Base-by-base conservation (phyloP, 75 land plant species). In the Picea sitchensis region DNA sequence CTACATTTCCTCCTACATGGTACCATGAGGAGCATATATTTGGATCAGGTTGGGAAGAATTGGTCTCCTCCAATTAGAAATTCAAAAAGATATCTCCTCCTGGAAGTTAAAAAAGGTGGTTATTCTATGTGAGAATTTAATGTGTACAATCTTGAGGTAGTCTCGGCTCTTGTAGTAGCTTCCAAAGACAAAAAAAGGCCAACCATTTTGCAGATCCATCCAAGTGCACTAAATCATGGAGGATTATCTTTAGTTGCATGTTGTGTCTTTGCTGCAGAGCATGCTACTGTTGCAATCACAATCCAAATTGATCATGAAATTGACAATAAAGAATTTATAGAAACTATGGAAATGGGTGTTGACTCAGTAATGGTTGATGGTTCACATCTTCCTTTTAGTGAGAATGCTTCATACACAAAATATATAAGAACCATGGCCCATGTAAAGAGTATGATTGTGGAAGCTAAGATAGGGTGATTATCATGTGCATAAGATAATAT, bases 191-290 rank as follows among this genome's bases (percentile, higher is more conserved):
- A 91, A 84, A 83, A 65, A 58, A 97, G 99, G 76, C 98, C 99
- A 68, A 98, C 98, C 18, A 97, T 97, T 80, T 87, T 97, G 80
- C 98, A 97, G 99, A 90, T 97, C 80, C 99, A 97, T 86, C 98
- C 99, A 44, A 84, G 92, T 86, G 90, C 99, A 64, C 80, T 92
- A 12, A 85, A 85, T 79, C 82, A 91, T 76, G 98, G 98, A 47
- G 98, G 98, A 41, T 13, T 82, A 23, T 86, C 98, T 14, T 82
- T 97, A 82, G 88, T 97, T 81, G 91, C 95, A 74, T 90, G 91
- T 72, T 97, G 98, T 72, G 67, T 91, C 21, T 65, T 94, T 80
- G 95, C 98, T 77, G 98, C 99, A 62, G 89, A 95, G 82, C 84
- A 83, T 74, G 88, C 99, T 58, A 86, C 61, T 58, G 98, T 95